Conservation (phyloP, 306 rosid genomes). For the Chamaecrista fasciculata region DNA sequence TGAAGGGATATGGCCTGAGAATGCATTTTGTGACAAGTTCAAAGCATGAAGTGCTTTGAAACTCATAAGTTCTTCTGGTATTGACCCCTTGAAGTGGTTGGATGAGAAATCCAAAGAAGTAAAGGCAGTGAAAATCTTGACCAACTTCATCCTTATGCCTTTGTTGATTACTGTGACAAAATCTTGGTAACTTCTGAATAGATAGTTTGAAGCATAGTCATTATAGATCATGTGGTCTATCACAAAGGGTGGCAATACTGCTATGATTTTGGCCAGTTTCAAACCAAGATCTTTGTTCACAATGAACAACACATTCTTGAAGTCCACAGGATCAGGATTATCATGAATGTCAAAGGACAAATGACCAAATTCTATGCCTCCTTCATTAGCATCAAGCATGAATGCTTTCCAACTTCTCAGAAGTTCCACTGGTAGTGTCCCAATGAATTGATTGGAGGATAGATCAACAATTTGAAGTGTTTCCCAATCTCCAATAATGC, state of each 20-base stretch:
- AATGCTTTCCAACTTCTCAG: slow-evolving; percentile 23
- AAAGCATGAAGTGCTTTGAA: not conserved
- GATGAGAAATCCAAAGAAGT: slow-evolving; percentile 18
- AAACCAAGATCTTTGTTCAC: not conserved
- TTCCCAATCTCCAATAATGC: not conserved
- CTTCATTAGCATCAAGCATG: not conserved
- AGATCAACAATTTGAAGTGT: slow-evolving; percentile 29
- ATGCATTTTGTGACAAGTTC: not conserved
- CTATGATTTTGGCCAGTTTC: not conserved
- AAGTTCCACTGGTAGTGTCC: not conserved
- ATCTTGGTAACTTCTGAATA: slow-evolving; percentile 3
- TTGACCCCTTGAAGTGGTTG: not conserved
- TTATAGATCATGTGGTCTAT: not conserved
- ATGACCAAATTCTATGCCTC: not conserved
- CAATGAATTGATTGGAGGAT: slow-evolving; percentile 6
- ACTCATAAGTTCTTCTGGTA: not conserved
- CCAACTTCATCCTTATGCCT: not conserved
- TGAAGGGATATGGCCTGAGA: not conserved
- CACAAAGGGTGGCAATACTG: not conserved
- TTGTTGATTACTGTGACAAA: not conserved
- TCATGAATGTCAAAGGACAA: not conserved
- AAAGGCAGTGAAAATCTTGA: slow-evolving; percentile 9
- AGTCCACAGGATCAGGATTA: not conserved
- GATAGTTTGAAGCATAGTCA: not conserved
- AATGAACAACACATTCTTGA: not conserved